Evolutionary conservation across 2,329 filamentous ascomycete genomes (phyloP), one percentile per base, ranked within the genome.

Genomic region (Fusarium mundagurra): DNA sequence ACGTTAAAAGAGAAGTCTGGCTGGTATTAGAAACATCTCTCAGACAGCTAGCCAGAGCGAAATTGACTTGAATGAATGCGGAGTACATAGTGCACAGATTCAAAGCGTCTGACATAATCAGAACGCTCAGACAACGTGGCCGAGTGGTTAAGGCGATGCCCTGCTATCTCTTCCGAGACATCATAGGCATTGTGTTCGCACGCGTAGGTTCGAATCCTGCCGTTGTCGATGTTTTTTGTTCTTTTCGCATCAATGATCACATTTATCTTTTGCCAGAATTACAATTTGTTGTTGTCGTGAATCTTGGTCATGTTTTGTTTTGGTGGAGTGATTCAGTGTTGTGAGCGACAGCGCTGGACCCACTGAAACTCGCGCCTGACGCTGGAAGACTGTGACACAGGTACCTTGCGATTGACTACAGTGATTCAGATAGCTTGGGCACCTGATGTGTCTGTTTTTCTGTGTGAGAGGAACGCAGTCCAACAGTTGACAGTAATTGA

Each of bases 101-200:
- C 9, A 38, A 38, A 20, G 0, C 9, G 36, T n/a, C 20, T 41
- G 53, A 43, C 27, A 55, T 55, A 31, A 29, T 51, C 29, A 27
- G 10, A 55, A 33, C n/a, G 6, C 13, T 34, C 18, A 51, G 64
- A 69, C 67, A 69, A 64, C 65, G 65, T 69, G 67, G 67, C 67
- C 67, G 67, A 69, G 67, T 69, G 67, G 67, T 69, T 69, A 69
- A 69, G 67, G 67, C 67, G 67, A 69, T 69, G 67, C 67, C 67
- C 67, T 69, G 67, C 67, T 69, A 69, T 69, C 50, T 69, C 58
- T 24, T 24, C 4, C 4, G 67, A 69, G 67, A 69, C 67, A 69
- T 69, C 64, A 69, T 51, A 69, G 67, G 67, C 67, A 69, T 69
- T 69, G 67, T 69, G 67, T 69, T 69, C 67, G 67, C 67, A 69